A percentile compares a stretch with the other conserved stretches of the same genome.
phyloP scores from a whole-genome alignment of 768 basidiomycete genomes.

The Kwoniella sp. region DNA sequence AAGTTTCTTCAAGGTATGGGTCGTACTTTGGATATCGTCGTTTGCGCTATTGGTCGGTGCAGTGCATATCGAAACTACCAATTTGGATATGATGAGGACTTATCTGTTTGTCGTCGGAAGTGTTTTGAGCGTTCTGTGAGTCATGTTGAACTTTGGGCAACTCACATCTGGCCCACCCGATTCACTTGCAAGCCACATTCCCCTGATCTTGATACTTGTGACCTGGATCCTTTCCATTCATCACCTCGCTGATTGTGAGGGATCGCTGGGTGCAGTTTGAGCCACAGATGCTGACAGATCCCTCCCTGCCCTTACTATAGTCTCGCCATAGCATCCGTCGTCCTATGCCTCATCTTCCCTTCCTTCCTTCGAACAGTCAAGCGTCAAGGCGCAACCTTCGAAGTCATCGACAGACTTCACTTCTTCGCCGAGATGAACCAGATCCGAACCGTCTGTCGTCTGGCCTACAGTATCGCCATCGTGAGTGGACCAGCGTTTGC shows the following conservation, averaged over 20 bases:
- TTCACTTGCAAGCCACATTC: too few relatives aligned
- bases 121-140: slow-evolving; percentile 30
- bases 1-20: slow-evolving; percentile 37
- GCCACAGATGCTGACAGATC: too few relatives aligned
- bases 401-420: slow-evolving; percentile 40
- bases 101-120: slow-evolving; percentile 39
- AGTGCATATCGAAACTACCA: slow-evolving; percentile 36
- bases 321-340: slow-evolving; percentile 28
- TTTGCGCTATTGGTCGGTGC: slow-evolving; percentile 28
- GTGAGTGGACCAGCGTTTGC: too few relatives aligned
- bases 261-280: too few relatives aligned
- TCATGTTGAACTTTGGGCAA: too few relatives aligned
- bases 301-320: slow-evolving; percentile 3
- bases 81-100: slow-evolving; percentile 40
- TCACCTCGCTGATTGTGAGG: too few relatives aligned
- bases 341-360: slow-evolving; percentile 32
- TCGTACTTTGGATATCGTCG: slow-evolving; percentile 14
- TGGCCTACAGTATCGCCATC: slow-evolving; percentile 30
- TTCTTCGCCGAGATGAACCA: slow-evolving; percentile 43
- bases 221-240: too few relatives aligned
- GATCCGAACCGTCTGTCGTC: slow-evolving; percentile 31
- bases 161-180: too few relatives aligned
- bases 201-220: too few relatives aligned
- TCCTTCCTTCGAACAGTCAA: slow-evolving; percentile 29
- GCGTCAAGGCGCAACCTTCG: slow-evolving; percentile 32